Evolutionary conservation across 1,284 basidiomycete genomes (phyloP).

Genomic region (Cystobasidium sp.): DNA sequence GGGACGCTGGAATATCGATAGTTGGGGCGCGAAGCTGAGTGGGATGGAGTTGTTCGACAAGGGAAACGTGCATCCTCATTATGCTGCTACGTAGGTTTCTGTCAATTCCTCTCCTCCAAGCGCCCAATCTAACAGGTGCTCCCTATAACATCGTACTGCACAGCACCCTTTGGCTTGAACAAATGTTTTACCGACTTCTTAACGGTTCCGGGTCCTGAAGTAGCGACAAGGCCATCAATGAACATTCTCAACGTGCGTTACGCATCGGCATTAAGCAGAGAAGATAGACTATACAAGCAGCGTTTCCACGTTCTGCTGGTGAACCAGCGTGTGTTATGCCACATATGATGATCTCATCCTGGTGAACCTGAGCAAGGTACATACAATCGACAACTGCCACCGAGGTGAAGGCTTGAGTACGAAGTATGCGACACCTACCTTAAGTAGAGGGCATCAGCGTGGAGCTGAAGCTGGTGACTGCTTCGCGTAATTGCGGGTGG

Average conservation of each 20-base stretch:
- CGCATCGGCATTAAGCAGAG: no score
- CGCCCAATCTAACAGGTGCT: neutral
- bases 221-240: neutral
- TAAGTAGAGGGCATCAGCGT: no score
- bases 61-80: slow-evolving; percentile 42
- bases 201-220: neutral
- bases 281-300: no score
- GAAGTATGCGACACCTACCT: no score
- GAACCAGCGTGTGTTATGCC: no score
- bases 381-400: no score
- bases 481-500: no score
- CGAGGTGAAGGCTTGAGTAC: no score
- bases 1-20: slow-evolving; percentile 10
- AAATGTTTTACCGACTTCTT: slow-evolving; percentile 40
- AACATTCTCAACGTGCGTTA: neutral
- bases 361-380: no score
- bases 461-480: no score
- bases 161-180: slow-evolving; percentile 37
- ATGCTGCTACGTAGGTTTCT: slow-evolving; percentile 28
- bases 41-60: slow-evolving; percentile 36
- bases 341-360: no score
- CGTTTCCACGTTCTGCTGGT: no score
- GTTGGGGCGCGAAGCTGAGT: slow-evolving; percentile 36
- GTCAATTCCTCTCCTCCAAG: neutral
- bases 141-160: neutral